Conservation (phyloP, 495 filamentous ascomycete species). For the Tuber melanosporum region DNA sequence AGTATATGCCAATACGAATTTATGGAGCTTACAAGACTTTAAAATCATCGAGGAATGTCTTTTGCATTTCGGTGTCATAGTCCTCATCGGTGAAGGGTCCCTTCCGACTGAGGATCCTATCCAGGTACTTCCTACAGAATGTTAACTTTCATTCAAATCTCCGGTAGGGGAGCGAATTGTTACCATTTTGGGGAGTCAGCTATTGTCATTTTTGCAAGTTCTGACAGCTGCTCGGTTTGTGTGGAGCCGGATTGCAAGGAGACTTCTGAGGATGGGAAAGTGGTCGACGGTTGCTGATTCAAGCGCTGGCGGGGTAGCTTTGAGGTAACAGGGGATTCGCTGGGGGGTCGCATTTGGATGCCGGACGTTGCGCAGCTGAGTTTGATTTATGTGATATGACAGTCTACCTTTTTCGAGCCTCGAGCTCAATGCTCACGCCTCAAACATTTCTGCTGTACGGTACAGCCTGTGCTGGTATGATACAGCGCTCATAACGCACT, state of each 20-base stretch:
- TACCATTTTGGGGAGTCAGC: constrained; percentile 33
- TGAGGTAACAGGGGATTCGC: constrained; percentile 6
- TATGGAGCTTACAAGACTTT: constrained; percentile 61
- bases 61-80: constrained; percentile 55
- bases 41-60: constrained; percentile 55
- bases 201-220: constrained; percentile 26
- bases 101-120: constrained; percentile 63
- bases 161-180: background rate
- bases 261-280: background rate
- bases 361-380: background rate
- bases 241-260: background rate
- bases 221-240: background rate
- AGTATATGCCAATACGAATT: background rate
- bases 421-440: background rate
- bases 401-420: background rate
- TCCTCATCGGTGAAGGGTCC: constrained; percentile 75
- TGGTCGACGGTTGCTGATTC: constrained; percentile 7
- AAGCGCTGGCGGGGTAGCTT: constrained; percentile 26
- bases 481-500: background rate
- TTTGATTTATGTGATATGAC: background rate
- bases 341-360: background rate
- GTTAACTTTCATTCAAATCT: background rate
- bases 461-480: background rate
- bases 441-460: background rate
- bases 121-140: constrained; percentile 64